phyloP scores from a whole-genome alignment of 306 rosid genomes.

The Acacia confusa region DNA sequence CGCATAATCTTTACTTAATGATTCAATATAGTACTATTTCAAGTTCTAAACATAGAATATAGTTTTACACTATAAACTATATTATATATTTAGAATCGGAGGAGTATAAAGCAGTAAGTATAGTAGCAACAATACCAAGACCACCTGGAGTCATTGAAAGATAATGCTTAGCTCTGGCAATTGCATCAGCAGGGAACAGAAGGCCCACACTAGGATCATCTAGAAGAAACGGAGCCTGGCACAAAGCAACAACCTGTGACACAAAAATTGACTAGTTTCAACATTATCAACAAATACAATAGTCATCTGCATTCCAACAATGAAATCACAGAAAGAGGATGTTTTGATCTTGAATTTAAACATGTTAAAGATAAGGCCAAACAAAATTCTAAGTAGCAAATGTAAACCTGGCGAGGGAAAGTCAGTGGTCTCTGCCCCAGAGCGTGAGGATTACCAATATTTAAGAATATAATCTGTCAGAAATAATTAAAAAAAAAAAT shows the following conservation, averaged over 20 bases:
- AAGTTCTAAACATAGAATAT: no score
- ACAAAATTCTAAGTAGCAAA: constrained; percentile 19
- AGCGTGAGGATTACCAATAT: constrained; percentile 98
- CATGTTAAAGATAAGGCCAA: not conserved
- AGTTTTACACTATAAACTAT: no score
- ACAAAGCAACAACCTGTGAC: constrained; percentile 88
- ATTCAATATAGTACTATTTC: not conserved
- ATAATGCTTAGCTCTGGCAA: constrained; percentile 87
- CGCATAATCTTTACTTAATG: not conserved
- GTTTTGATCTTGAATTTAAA: constrained; percentile 1
- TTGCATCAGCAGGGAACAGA: constrained; percentile 96
- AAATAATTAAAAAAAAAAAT: constrained; percentile 18
- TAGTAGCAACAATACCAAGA: constrained; percentile 60
- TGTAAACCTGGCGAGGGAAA: constrained; percentile 94
- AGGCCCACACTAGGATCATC: constrained; percentile 94
- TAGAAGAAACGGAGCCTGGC: constrained; percentile 97
- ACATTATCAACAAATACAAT: constrained; percentile 12
- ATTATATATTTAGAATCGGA: no score
- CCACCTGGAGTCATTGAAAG: constrained; percentile 82
- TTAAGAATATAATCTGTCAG: constrained; percentile 88
- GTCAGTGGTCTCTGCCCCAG: constrained; percentile 94
- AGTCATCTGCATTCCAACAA: not conserved
- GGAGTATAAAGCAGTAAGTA: constrained; percentile 24
- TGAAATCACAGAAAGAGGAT: constrained; percentile 20
- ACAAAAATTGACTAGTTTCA: constrained; percentile 31